Evolutionary conservation across 306 rosid genomes (phyloP).

Genomic region (Cyclanthera cordifolia): DNA sequence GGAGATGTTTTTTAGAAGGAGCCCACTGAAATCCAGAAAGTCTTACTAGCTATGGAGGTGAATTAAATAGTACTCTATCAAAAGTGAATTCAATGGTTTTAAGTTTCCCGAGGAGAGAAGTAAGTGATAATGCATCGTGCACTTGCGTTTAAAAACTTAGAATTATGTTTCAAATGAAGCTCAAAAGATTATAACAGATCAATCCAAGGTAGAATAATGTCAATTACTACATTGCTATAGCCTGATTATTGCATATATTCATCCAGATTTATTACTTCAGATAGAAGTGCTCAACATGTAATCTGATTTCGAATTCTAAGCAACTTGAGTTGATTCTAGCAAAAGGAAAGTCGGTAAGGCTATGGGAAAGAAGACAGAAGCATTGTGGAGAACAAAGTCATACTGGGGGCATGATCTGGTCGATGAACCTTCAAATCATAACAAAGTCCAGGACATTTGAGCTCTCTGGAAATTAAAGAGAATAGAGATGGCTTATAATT

Average conservation of each 20-base stretch:
- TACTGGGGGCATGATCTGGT: conserved; percentile 22
- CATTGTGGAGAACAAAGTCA: conserved; percentile 21
- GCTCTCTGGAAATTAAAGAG: not conserved
- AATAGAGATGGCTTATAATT: not conserved
- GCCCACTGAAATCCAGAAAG: conserved; percentile 79
- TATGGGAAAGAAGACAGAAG: conserved; percentile 47
- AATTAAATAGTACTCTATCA: not conserved
- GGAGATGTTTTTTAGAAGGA: conserved; percentile 79
- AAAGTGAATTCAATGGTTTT: not conserved
- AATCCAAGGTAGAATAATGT: not conserved
- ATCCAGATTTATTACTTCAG: not conserved
- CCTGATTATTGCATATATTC: not conserved
- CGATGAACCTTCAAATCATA: conserved; percentile 30
- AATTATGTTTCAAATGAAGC: not conserved
- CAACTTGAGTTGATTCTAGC: conserved; percentile 88
- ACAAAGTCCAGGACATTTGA: conserved; percentile 23
- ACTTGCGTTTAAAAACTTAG: not conserved
- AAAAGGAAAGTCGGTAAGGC: conserved; percentile 49
- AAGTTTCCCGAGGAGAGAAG: not conserved
- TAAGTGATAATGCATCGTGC: not conserved
- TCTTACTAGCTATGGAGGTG: conserved; percentile 94
- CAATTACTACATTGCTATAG: not conserved
- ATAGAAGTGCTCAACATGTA: not conserved
- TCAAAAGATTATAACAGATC: not conserved
- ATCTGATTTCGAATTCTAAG: conserved; percentile 22